phyloP scores from a whole-genome alignment of 2,329 filamentous ascomycete species.

The Fusarium sp. region DNA sequence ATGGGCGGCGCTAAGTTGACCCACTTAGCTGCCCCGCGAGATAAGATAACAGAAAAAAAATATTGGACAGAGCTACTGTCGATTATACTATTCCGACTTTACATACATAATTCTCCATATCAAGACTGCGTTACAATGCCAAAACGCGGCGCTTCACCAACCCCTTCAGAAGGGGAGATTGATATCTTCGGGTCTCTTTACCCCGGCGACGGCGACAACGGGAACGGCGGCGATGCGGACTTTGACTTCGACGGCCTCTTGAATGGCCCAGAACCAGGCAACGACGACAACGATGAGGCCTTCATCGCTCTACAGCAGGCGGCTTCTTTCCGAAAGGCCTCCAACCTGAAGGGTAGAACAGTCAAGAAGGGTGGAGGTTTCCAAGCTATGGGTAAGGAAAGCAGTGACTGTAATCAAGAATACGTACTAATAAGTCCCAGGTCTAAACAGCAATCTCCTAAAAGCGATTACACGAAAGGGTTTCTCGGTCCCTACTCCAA shows the following conservation, averaged over 20 bases:
- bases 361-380: conserved; percentile 98
- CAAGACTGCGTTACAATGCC: conserved; percentile 66
- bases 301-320: conserved; percentile 92
- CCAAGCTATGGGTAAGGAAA: conserved; percentile 82
- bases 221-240: conserved; percentile 54
- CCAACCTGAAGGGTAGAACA: conserved; percentile 84
- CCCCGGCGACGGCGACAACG: conserved; percentile 68
- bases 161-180: conserved; percentile 88
- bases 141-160: conserved; percentile 80
- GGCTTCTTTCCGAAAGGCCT: conserved; percentile 85
- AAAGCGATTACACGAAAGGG: conserved; percentile 95
- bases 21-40: conserved; percentile 50
- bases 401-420: background rate
- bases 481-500: conserved; percentile 95
- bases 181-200: conserved; percentile 88
- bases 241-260: conserved; percentile 73
- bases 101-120: conserved; percentile 17
- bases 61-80: conserved; percentile 43
- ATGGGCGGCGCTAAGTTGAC: conserved; percentile 13
- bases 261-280: conserved; percentile 59
- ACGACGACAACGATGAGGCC: conserved; percentile 79
- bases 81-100: conserved; percentile 15
- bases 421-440: conserved; percentile 53
- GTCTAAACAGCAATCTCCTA: conserved; percentile 83
- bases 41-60: conserved; percentile 58